Base-by-base conservation (phyloP, 345 rosid genomes). In the Euphorbia lathyris region DNA sequence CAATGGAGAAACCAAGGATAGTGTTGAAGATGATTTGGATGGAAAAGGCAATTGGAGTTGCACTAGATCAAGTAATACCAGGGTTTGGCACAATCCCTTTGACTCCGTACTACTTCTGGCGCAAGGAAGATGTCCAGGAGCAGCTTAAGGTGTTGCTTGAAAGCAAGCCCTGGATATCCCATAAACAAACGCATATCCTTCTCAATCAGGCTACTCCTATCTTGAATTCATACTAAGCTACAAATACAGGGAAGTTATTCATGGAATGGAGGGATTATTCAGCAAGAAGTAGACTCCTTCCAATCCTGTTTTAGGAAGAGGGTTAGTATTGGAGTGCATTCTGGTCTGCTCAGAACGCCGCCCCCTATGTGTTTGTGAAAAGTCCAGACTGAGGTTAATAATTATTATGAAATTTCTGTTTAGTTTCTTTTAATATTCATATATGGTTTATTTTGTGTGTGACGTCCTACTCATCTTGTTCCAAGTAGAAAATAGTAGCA, bases 101-200 rank as follows among this genome's bases (percentile, higher is more conserved):
- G 55, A 88, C 92, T 72, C 90, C 95, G 5, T 94, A 88, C 84
- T 87, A 86, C 83, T 91, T 94, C 73, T 94, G 97, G 97, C 88
- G 97, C 1, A 81, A 86, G 76, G 84, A 86, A 75, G 91, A 94
- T 75, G 97, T 96, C 3, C 89, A 96, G 94, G 90, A 91, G 76
- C 88, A 88, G 82, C 95, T 94, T 73, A 89, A 86, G 79, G 57
- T 79, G 51, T 58, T 88, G 74, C 79, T 94, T 13, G 97, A 89
- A 78, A 85, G 86, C 82, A 88, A 88, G 73, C 93, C 89, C 20
- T 91, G 97, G 96, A 90, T 94, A 72, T 87, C 97, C 7, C 87
- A 79, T 66, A 83, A 72, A 74, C 90, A 89, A 71, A 85, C 89
- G 78, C 70, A 83, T 71, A 78, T 85, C 73, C 89, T 91, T 68